phyloP scores from a whole-genome alignment of 352 stramenopile genomes.

The Phytopythium litorale region DNA sequence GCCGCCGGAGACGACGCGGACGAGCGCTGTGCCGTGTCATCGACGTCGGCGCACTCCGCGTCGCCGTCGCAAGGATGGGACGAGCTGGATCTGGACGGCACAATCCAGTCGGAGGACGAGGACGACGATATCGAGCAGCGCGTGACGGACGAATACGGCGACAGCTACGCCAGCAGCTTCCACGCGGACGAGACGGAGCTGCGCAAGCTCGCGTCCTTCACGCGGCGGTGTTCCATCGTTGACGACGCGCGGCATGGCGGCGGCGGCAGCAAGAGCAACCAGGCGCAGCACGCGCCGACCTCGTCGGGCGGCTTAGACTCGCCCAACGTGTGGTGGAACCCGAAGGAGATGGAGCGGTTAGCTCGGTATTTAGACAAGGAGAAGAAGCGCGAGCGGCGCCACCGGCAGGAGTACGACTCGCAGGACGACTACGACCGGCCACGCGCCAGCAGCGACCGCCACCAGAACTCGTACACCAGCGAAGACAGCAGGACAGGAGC shows the following conservation, averaged over 20 bases:
- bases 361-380: conserved; percentile 19
- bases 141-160: not conserved
- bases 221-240: conserved; percentile 13
- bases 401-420: conserved; percentile 9
- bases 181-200: conserved; percentile 9
- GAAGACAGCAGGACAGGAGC: not conserved
- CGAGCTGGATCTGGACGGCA: conserved; percentile 11
- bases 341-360: conserved; percentile 31
- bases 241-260: not conserved
- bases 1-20: too few species aligned
- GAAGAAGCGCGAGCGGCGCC: conserved; percentile 15
- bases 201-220: conserved; percentile 24
- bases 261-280: conserved; percentile 9
- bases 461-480: not conserved
- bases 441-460: conserved; percentile 2
- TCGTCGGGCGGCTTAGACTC: conserved; percentile 2
- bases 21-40: not conserved
- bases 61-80: not conserved
- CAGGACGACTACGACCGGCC: conserved; percentile 6
- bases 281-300: conserved; percentile 1
- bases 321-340: conserved; percentile 28
- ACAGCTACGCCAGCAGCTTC: not conserved
- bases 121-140: not conserved
- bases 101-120: conserved; percentile 7
- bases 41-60: conserved; percentile 1